phyloP scores from a whole-genome alignment of 495 filamentous ascomycete genomes.

The Glonium stellatum region DNA sequence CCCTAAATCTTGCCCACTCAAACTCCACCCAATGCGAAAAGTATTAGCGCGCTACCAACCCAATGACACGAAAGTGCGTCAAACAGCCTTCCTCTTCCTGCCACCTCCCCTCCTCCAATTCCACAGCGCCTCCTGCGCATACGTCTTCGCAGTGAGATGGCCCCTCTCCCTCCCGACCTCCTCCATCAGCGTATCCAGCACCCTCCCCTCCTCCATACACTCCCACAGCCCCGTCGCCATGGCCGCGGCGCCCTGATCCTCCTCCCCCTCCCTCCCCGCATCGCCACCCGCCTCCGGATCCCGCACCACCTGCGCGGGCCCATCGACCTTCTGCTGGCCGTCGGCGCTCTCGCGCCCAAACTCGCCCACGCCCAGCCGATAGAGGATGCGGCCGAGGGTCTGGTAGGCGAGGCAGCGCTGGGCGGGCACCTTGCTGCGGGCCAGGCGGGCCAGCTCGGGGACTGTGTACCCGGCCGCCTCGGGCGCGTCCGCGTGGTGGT shows the following conservation, averaged over 20 bases:
- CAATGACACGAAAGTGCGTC: not conserved
- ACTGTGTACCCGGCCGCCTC: constrained; percentile 93
- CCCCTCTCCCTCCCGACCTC: constrained; percentile 48
- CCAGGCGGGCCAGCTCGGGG: constrained; percentile 74
- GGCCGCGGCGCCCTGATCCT: constrained; percentile 28
- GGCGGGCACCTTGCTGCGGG: constrained; percentile 71
- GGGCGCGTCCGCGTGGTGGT: constrained; percentile 90
- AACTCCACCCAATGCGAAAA: no score
- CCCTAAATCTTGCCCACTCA: no score
- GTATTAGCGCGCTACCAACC: no score
- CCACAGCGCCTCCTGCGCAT: constrained; percentile 89
- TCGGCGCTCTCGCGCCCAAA: constrained; percentile 54
- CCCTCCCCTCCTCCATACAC: constrained; percentile 64
- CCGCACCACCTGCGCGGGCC: constrained; percentile 56
- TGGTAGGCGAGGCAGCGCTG: constrained; percentile 92
- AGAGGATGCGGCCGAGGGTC: constrained; percentile 78
- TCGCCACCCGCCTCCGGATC: constrained; percentile 17
- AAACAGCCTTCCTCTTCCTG: constrained; percentile 37
- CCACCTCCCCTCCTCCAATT: constrained; percentile 76
- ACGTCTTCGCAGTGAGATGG: constrained; percentile 62
- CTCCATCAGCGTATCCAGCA: constrained; percentile 67
- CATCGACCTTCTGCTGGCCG: constrained; percentile 45
- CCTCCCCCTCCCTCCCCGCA: constrained; percentile 11
- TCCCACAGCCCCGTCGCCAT: constrained; percentile 38
- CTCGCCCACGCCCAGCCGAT: constrained; percentile 69